Percentiles rank a stretch among this genome's conserved stretches.
Evolutionary conservation across 2,329 filamentous ascomycete genomes (phyloP).

Genomic region (Fusarium sacchari): DNA sequence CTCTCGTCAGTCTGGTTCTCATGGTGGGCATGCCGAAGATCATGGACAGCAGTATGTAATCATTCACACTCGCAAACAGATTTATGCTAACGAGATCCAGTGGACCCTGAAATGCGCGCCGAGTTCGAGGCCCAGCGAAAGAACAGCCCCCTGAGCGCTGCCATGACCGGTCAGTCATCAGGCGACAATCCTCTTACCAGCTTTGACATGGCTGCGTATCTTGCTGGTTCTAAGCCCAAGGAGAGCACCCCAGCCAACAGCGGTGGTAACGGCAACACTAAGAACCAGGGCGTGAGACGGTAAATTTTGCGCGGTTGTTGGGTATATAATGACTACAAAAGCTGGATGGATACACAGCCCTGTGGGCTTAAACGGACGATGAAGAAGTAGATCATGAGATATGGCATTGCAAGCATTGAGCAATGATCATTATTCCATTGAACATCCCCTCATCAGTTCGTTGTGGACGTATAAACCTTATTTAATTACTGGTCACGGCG

Average conservation of each 20-base stretch:
- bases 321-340: background rate
- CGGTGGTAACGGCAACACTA: conserved; percentile 36
- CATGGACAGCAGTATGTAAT: conserved; percentile 87
- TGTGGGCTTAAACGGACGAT: background rate
- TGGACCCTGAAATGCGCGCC: conserved; percentile 95
- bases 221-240: conserved; percentile 65
- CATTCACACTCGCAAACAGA: background rate
- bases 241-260: conserved; percentile 43
- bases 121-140: conserved; percentile 94
- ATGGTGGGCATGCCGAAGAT: conserved; percentile 95
- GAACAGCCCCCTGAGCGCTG: conserved; percentile 71
- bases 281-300: conserved; percentile 56
- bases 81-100: conserved; percentile 55
- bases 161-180: conserved; percentile 54
- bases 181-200: conserved; percentile 59
- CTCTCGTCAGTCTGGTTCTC: conserved; percentile 80
- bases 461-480: background rate
- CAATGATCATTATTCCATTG: conserved; percentile 1
- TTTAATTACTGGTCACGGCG: background rate
- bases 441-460: background rate
- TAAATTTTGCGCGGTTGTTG: conserved; percentile 2
- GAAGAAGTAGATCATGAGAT: conserved; percentile 9
- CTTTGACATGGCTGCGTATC: conserved; percentile 72
- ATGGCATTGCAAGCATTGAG: background rate
- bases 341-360: background rate